Evolutionary conservation across 2,329 filamentous ascomycete genomes (phyloP), one percentile per base, ranked within the genome.

Genomic region (Metarhizium humberi): DNA sequence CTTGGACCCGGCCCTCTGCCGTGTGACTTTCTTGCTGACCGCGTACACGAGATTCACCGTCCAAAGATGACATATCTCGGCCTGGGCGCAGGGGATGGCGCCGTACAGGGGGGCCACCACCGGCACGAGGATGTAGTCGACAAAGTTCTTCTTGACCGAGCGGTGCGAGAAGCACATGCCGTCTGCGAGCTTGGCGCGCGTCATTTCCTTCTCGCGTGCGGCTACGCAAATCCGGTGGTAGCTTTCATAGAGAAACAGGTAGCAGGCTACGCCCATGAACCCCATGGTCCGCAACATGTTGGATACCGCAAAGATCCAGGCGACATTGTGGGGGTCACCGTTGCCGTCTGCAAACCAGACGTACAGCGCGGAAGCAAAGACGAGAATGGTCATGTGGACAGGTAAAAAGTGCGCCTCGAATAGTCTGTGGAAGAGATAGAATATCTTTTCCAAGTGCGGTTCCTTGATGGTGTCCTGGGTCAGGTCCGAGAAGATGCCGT

Each of bases 351-450:
- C 78, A 36, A 81, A 71, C 63, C 77, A 75, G 43, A 77, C 71
- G 67, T 84, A 88, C 4, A 87, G 62, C 0, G 80, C 78, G 0
- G 84, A 86, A 2, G 82, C 76, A 47, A 87, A 62, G 30, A 88
- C 75, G 32, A 87, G 73, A 49, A 87, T 80, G 6, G 79, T 81
- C 71, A 83, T 82, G 62, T 89, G 86, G 16, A 84, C 77, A 0
- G 86, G 85, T 29, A 89, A 72, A 66, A 88, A 88, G 66, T 89
- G 86, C 0, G 86, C 86, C 67, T 89, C 86, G 62, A 86, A 89
- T n/a, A 89, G 72, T 18, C 86, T 80, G 64, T 86, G 83, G 64
- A 78, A 77, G 36, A 88, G 75, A 53, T 80, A 77, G 59, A 82
- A 67, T 49, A 84, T 74, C 59, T 77, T 80, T 64, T 73, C 73